Base-by-base conservation (phyloP, 352 stramenopile genomes). In the Thalassiosira sp. region DNA sequence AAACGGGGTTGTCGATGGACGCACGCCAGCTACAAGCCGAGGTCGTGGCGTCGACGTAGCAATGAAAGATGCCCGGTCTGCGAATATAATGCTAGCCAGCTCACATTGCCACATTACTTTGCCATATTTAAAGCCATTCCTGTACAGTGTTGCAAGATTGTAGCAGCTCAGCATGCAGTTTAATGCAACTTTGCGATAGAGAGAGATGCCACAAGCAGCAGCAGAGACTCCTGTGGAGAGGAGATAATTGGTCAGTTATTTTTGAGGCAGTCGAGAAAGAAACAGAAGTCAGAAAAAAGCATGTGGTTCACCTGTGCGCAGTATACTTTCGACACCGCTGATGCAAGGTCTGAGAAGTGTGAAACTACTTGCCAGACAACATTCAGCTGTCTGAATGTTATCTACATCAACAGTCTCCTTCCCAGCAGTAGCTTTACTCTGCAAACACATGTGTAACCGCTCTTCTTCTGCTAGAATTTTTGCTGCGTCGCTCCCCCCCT, bases 71-170 rank as follows among this genome's bases (percentile, higher is more conserved):
- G 61, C 61, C 20, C 52, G 49, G 22, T 86, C 76, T 2, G 71
- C 20, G n/a, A 56, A 58, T 13, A 78, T 52, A 18, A 76, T 67
- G 8, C 79, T 37, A 3, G 51, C 43, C 5, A 82, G 28, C 27
- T 89, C 83, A 10, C 77, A 61, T 35, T 79, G 65, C 69, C 64
- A 86, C 83, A 89, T 88, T 7, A 72, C 53, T 25, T 77, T 86
- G 28, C 83, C 80, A 51, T 89, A 89, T 5, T 77, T 68, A 45
- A 89, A 64, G 10, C 76, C 80, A 72, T 86, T 75, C 52, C 60
- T 69, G 49, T 85, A 86, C 0, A 89, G 49, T 6, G 76, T 82
- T 18, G 79, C 67, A 51, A 88, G 65, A 62, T 88, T 79, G 64
- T 72, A 88, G 16, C 56, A 79, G 15, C 64, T 81, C 52, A 86